Base-by-base conservation (phyloP, 768 basidiomycete species). In the Termitomyces sp. region DNA sequence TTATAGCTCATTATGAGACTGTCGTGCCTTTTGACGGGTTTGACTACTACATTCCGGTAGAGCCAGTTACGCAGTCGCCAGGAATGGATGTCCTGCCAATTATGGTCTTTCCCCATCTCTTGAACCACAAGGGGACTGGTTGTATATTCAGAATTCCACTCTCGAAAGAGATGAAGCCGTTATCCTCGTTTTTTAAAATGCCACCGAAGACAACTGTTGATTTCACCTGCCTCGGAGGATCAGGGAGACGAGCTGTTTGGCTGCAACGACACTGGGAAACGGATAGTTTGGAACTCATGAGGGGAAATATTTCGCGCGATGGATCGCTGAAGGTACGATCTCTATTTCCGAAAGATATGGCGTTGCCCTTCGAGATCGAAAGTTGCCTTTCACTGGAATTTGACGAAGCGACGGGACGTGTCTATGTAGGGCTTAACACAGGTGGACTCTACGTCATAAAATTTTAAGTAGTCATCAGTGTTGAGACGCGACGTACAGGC, bases 371-470 rank as follows among this genome's bases (percentile, higher is more conserved):
- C 54, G 73, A 76, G 60, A 73, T 77, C 18, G 69, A 73, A 26
- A 71, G 72, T 29, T 78, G 77, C 55, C 73, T 75, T 36, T 75
- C 75, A 0, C 66, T 86, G 29, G 76, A 76, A 3, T 82, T 86
- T 55, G 82, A 87, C 55, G 85, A 87, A 62, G 70, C 75, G 5
- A 76, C 76, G 2, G 83, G 85, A 33, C 72, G 75, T 31, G 69
- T 86, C 33, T 80, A 72, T 63, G 65, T 84, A 15, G 79, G 77
- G 10, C 67, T 85, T 15, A 75, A 77, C 39, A 81, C 78, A 18
- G 83, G 83, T 18, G 79, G 82, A 34, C 60, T 86, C 42, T 83
- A 81, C 66, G 64, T 83, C 24, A 63, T 84, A 52, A 66, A 73
- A 31, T 76, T 77, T 55, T 75, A 63, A 63, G 51, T 48, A 20